These are phyloP conservation scores for Lactifluus pinguis DNA, from an alignment of 768 basidiomycete species.

Conservation along the genomic window DNA sequence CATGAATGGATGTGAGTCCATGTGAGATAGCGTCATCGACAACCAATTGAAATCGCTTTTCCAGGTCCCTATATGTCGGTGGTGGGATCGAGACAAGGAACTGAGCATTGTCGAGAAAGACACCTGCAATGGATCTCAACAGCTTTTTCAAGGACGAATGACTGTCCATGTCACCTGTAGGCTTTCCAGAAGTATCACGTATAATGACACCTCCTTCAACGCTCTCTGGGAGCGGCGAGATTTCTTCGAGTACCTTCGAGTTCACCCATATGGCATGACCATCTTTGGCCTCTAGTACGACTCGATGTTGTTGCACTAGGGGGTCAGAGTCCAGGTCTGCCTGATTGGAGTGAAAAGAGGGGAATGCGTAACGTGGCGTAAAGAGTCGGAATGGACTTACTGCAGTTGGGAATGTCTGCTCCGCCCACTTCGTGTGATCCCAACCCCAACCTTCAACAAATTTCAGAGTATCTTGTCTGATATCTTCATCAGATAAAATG, in stretches of 20 bases:
- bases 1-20: slow-evolving; percentile 81
- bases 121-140: slow-evolving; percentile 34
- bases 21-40: slow-evolving; percentile 57
- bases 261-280: slow-evolving; percentile 88
- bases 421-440: slow-evolving; percentile 79
- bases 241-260: slow-evolving; percentile 43
- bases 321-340: slow-evolving; percentile 65
- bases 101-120: slow-evolving; percentile 84
- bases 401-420: slow-evolving; percentile 53
- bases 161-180: slow-evolving; percentile 47
- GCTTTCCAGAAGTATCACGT: slow-evolving; percentile 52
- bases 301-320: slow-evolving; percentile 54
- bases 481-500: slow-evolving; percentile 48
- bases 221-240: slow-evolving; percentile 52
- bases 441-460: slow-evolving; percentile 80
- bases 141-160: not conserved
- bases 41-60: slow-evolving; percentile 50
- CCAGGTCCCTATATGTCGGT: slow-evolving; percentile 53
- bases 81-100: slow-evolving; percentile 55
- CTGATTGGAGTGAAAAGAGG: slow-evolving; percentile 29
- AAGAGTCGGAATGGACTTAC: slow-evolving; percentile 33
- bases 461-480: slow-evolving; percentile 45
- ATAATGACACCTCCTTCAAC: slow-evolving; percentile 79
- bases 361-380: not conserved
- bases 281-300: slow-evolving; percentile 79